Base-by-base conservation (phyloP, 495 filamentous ascomycete genomes). In the Penicillium desertorum region DNA sequence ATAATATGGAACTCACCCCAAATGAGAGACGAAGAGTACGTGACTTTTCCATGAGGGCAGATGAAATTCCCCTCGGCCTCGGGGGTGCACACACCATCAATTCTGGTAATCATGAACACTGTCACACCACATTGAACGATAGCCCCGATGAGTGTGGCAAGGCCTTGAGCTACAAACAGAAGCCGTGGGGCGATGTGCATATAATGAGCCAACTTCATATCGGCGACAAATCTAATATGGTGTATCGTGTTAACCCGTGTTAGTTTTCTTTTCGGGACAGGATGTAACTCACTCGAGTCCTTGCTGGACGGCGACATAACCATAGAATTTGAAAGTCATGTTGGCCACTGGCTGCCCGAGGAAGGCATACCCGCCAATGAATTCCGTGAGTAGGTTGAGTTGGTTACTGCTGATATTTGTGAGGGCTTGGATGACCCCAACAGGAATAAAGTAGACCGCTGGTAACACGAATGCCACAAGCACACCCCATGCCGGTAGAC, bases 151-250 rank as follows among this genome's bases (percentile, higher is more conserved):
- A 85, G 82, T 0, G 84, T 87, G 23, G 86, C 84, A 8, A 88
- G 74, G 0, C 87, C 83, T 65, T 89, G 86, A 0, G 83, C 84
- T 60, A 82, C 73, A 69, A 90, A 90, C 66, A 89, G 79, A 1
- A 81, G 86, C 6, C 86, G 76, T 0, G 86, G 86, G 1, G 86
- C 83, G n/a, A 88, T 83, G 64, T 89, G 88, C 71, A 90, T 83
- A 70, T 90, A 91, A 64, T 89, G 86, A 8, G 84, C 87, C 81
- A 91, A 68, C 83, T 92, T 77, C 88, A 90, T 73, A 81, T 87
- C 77, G 77, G 74, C 86, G 74, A 89, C 86, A 75, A 89, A 70
- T 79, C 85, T 62, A 65, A 67, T 59, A 65, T 71, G 44, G 20
- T 39, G 29, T 59, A 65, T 72, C 43, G 20, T 46, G 29, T 52